phyloP scores from a whole-genome alignment of 768 basidiomycete genomes.

The Tylopilus intermedius region DNA sequence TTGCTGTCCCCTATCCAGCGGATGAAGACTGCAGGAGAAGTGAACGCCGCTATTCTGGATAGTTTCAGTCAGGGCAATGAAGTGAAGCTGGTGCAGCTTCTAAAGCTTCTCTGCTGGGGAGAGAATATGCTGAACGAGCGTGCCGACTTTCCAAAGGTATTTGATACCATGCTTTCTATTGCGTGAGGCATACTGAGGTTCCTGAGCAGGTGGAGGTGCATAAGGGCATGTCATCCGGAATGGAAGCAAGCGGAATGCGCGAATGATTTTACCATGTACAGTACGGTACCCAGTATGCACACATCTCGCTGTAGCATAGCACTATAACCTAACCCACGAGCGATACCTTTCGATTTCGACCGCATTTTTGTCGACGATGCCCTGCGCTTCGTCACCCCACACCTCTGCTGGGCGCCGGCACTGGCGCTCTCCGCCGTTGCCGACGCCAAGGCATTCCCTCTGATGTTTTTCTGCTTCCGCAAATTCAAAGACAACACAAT shows the following conservation, averaged over 20 bases:
- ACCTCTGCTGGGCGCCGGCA: conserved; percentile 44
- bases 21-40: conserved; percentile 90
- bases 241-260: conserved; percentile 15
- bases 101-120: conserved; percentile 86
- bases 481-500: conserved; percentile 80
- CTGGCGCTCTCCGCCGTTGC: conserved; percentile 7
- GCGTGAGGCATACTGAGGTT: conserved; percentile 22
- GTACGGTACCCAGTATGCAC: background rate
- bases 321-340: conserved; percentile 43
- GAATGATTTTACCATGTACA: conserved; percentile 7
- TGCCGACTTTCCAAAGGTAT: conserved; percentile 75
- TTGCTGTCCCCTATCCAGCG: conserved; percentile 59
- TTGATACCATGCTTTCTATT: conserved; percentile 15
- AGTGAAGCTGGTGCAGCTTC: conserved; percentile 64
- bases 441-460: conserved; percentile 35
- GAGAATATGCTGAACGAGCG: conserved; percentile 57
- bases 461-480: conserved; percentile 69
- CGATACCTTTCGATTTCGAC: conserved; percentile 55
- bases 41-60: conserved; percentile 93
- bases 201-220: conserved; percentile 30
- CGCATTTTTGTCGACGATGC: conserved; percentile 52
- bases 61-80: conserved; percentile 44
- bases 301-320: background rate
- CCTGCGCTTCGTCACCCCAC: conserved; percentile 65
- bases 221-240: conserved; percentile 18